Base-by-base conservation (phyloP, 345 rosid genomes). In the Draba incana region DNA sequence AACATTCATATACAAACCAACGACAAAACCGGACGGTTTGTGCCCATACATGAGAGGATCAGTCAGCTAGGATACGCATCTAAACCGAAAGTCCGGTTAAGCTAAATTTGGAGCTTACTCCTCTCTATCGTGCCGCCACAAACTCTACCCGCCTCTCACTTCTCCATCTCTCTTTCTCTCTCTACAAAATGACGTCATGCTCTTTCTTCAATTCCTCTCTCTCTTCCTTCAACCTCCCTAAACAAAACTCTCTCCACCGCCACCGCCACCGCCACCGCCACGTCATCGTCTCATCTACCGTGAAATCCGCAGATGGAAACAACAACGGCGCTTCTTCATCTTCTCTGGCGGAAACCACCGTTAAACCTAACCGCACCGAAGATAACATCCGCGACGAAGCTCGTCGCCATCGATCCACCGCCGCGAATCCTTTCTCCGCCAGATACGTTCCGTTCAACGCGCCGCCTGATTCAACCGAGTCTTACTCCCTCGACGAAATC, bases 401-500 rank as follows among this genome's bases (percentile, higher is more conserved):
- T 57, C 72, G 65, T 10, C 49, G 65, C 4, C 8, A 57, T 3
- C 65, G 57, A 39, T 57, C 65, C 39, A 48, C 49, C 37, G 4
- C 49, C 12, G 9, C 8, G 3, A 68, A 68, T 37, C 57, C 73
- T 0, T 68, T 57, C 57, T 69, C 66, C 20, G 73, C 73, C 2
- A 58, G 24, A 46, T 69, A 69, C 77, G 85, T 89, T 15, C 92
- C 96, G 1, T 89, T 89, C 75, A 81, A 83, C 64, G 84, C 78
- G 3, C 87, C 57, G 8, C 77, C 70, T 1, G 66, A 31, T 37
- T 80, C 85, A 11, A 31, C 76, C 2, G 93, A 89, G 56, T 85
- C 57, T 12, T 85, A 89, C 78, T 89, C 93, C 1, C 91, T 89
- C 45, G 96, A 89, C 63, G 89, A 89, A 63, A 81, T 89, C 68